Base-by-base conservation (phyloP, 345 rosid genomes). In the Carallia pectinifolia region DNA sequence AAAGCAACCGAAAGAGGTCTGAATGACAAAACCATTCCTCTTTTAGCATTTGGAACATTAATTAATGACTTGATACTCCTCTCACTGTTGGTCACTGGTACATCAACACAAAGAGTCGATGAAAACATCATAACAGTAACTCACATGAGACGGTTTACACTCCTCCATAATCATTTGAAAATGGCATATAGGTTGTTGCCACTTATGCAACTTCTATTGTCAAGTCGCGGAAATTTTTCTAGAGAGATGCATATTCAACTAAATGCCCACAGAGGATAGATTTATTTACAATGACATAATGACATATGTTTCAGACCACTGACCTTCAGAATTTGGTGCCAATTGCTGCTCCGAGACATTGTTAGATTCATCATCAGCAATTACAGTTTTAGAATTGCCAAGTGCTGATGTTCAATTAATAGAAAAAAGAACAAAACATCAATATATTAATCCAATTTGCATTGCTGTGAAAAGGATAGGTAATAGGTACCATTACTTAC, bases 1-100 rank as follows among this genome's bases (percentile, higher is more conserved):
- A 53, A 53, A 53, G 55, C 55, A 17, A 53, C n/a, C 19, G 55
- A 53, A 53, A 53, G 55, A 53, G 55, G 55, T 18, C 13, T 17
- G 55, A 53, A 53, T 53, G 55, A 19, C 55, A 53, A 53, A 53
- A 53, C 23, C 55, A 53, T 53, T 53, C 55, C 55, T 53, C 55
- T 53, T 53, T 19, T 18, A 19, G 55, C 55, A 53, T 53, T 12
- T 53, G 55, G 18, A 53, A 19, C 17, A 53, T 19, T 17, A 53
- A 7, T 18, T 17, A 53, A 19, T 17, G 23, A 15, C 23, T 53
- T 53, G 55, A 18, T 53, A 53, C 55, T 53, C 19, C 4, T 7
- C 19, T 53, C 55, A 53, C 55, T 4, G 4, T 53, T 53, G 55
- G n/a, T 53, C 55, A 17, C 55, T 53, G 19, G 19, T 5, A 17